These are phyloP conservation scores for Anthracocystis setariae DNA, from an alignment of 1,284 basidiomycete genomes.

Conservation along the genomic window DNA sequence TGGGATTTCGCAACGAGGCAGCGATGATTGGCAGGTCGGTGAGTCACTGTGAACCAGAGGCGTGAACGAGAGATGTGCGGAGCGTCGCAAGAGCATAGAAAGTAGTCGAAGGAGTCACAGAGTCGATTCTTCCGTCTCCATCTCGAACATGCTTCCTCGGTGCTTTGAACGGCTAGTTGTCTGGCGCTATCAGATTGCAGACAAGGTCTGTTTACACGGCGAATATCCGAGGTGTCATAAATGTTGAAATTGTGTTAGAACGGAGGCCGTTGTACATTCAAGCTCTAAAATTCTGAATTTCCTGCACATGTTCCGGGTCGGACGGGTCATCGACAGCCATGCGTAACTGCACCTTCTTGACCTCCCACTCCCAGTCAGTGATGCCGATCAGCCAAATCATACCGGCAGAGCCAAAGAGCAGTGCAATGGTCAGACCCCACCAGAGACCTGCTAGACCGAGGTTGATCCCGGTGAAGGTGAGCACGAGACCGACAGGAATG, in stretches of 20 bases:
- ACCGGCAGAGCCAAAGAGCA: constrained; percentile 68
- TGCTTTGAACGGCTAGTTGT: constrained; percentile 13
- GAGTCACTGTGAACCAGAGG: no score
- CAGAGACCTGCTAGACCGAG: constrained; percentile 69
- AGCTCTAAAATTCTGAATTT: no score
- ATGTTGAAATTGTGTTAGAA: no score
- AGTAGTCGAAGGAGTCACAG: no score
- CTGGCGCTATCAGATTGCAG: not conserved
- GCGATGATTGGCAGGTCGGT: no score
- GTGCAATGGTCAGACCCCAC: constrained; percentile 70
- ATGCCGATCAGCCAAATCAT: constrained; percentile 68
- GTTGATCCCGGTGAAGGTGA: constrained; percentile 69
- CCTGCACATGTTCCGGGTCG: constrained; percentile 5
- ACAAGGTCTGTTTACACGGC: no score
- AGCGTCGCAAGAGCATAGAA: no score
- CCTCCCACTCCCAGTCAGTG: constrained; percentile 69
- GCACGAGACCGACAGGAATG: constrained; percentile 70
- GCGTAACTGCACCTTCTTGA: constrained; percentile 51
- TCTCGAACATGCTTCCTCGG: constrained; percentile 2
- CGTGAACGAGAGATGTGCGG: no score
- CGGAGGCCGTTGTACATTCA: no score
- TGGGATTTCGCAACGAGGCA: no score
- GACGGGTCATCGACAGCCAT: constrained; percentile 53
- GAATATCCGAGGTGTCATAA: no score
- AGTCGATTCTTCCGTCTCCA: not conserved